Evolutionary conservation across 2,329 filamentous ascomycete genomes (phyloP).

Genomic region (Fusarium sp.): DNA sequence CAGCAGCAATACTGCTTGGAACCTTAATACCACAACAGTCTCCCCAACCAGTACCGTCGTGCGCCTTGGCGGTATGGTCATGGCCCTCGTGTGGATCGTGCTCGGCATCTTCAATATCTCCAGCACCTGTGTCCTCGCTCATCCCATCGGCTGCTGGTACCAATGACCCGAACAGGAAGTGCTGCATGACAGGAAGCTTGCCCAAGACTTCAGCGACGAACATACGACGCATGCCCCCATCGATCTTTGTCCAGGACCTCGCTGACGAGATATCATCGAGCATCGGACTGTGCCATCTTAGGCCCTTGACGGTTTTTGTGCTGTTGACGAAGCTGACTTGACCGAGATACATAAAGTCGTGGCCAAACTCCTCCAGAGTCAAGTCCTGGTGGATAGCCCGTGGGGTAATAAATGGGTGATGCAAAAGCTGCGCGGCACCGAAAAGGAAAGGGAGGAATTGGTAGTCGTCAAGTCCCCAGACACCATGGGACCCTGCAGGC

Average conservation of each 20-base stretch:
- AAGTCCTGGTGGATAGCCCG: constrained; percentile 88
- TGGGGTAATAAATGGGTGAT: constrained; percentile 84
- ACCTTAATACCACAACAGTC: constrained; percentile 99
- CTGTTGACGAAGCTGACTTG: constrained; percentile 95
- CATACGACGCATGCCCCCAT: constrained; percentile 96
- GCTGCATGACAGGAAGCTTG: constrained; percentile 98
- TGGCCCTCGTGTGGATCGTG: constrained; percentile 71
- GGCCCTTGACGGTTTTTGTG: constrained; percentile 93
- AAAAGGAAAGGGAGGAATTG: constrained; percentile 97
- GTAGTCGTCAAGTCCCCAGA: constrained; percentile 98
- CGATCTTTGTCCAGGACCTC: constrained; percentile 91
- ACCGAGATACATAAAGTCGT: constrained; percentile 89
- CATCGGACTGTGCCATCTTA: constrained; percentile 98
- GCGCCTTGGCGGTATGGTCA: constrained; percentile 70
- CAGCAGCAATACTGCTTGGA: constrained; percentile 91
- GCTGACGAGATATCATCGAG: constrained; percentile 95
- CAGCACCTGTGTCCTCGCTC: constrained; percentile 72
- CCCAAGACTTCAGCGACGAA: constrained; percentile 92
- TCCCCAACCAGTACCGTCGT: constrained; percentile 81
- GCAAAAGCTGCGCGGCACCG: constrained; percentile 87
- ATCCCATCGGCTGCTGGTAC: constrained; percentile 85
- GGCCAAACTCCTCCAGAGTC: constrained; percentile 85
- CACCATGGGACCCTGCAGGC: constrained; percentile 94
- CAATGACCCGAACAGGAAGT: constrained; percentile 92
- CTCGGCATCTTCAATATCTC: constrained; percentile 59